Evolutionary conservation across 208 protist genomes (phyloP).

Genomic region (Balamuthia mandrillaris): DNA sequence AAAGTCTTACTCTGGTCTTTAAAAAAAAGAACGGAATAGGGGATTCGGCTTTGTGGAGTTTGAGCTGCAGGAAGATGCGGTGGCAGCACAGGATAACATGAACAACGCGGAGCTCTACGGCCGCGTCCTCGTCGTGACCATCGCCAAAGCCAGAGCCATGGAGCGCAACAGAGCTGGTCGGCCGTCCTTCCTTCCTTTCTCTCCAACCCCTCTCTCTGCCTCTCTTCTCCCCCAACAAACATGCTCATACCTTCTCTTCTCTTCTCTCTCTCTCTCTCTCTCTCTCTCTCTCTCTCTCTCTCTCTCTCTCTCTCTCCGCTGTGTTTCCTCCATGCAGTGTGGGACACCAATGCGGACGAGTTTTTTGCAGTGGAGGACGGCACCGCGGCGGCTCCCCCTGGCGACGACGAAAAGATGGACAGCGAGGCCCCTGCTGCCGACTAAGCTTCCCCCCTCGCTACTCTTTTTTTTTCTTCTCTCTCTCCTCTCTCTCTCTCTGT

Average conservation of each 20-base stretch:
- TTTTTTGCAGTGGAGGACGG: not conserved
- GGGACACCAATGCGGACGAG: conserved; percentile 25
- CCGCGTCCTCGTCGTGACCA: conserved; percentile 67
- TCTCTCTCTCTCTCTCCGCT: not conserved
- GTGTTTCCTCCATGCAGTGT: not conserved
- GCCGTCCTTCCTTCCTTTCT: not conserved
- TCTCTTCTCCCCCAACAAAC: not conserved
- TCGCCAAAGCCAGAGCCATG: not conserved
- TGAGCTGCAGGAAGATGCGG: conserved; percentile 69
- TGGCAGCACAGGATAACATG: conserved; percentile 78
- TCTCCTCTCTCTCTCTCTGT: too few species aligned
- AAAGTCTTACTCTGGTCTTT: too few species aligned
- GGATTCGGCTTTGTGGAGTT: conserved; percentile 80
- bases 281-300: too few species aligned
- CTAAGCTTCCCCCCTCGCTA: too few species aligned
- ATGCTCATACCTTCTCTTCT: too few species aligned
- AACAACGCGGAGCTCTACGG: conserved; percentile 74
- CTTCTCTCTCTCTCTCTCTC: too few species aligned
- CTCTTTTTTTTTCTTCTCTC: too few species aligned
- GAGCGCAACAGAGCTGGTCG: conserved; percentile 20
- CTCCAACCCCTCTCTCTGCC: not conserved
- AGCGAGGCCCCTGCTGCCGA: too few species aligned
- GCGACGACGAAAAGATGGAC: not conserved
- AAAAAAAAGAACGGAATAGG: conserved; percentile 56
- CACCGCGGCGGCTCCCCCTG: not conserved